Percentiles rank a stretch among this genome's conserved stretches.
phyloP scores from a whole-genome alignment of 768 basidiomycete genomes.

The Tephrocybe rancida region DNA sequence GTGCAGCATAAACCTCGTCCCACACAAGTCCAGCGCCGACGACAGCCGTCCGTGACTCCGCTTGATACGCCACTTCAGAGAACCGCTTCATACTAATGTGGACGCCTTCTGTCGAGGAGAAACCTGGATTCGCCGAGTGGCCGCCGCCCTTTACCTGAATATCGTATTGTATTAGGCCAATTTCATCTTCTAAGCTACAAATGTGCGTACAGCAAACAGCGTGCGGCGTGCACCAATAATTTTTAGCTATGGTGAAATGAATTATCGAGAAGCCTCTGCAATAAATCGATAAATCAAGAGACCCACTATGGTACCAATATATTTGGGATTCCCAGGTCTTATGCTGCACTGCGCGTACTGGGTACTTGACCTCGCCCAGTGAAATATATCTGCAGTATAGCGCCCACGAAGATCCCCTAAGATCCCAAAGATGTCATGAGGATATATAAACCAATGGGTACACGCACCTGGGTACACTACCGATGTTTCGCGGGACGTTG shows the following conservation, averaged over 20 bases:
- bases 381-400: background rate
- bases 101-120: constrained; percentile 61
- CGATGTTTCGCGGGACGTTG: too few species aligned
- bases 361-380: background rate
- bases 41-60: constrained; percentile 35
- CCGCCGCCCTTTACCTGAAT: constrained; percentile 62
- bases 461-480: too few species aligned
- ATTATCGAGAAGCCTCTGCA: background rate
- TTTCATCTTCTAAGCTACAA: too few species aligned
- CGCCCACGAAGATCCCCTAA: background rate
- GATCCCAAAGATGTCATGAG: background rate
- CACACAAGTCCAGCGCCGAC: constrained; percentile 53
- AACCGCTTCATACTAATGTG: constrained; percentile 59
- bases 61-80: constrained; percentile 42
- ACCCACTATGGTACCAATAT: background rate
- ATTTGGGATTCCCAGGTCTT: background rate
- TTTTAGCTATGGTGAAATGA: background rate
- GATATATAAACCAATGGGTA: too few species aligned
- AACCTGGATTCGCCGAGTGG: constrained; percentile 53
- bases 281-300: background rate
- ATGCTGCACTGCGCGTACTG: background rate
- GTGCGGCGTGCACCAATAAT: too few species aligned
- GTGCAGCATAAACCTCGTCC: constrained; percentile 61
- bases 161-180: too few species aligned
- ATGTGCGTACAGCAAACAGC: too few species aligned